Evolutionary conservation across 192 early-diverging fungal genomes (phyloP), one percentile per base, ranked within the genome.

Genomic region (Entophlyctis helioformis): DNA sequence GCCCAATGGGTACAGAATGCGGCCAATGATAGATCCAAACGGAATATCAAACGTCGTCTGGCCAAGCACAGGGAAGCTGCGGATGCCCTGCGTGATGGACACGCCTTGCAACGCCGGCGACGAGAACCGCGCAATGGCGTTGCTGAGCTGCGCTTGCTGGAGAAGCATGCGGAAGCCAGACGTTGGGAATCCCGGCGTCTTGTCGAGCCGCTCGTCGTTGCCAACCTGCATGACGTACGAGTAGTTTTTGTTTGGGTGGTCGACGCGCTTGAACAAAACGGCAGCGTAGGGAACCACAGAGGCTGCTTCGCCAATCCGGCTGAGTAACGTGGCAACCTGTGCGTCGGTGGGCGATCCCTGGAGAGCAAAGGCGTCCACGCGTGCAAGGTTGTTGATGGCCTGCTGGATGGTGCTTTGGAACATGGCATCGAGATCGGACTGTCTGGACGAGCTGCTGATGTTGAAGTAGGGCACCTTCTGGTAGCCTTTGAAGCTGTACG

Each of bases 1-100:
- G 3, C 78, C 83, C 42, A 83, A 85, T 6, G 83, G 83, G 54
- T 72, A 85, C 38, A 85, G 37, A 23, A 79, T 68, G 19, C 71
- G 44, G 12, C 82, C 83, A 18, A 85, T 56, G 22, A 72, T 31
- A 5, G 73, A 53, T 3, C 62, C 71, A 34, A 81, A 53, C 7
- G 73, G 69, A 35, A 85, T 15, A 1, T 62, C 40, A 12, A 79
- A 39, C 15, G 47, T 58, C 8, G 69, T 71, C 6, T 48, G 53
- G n/a, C 39, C 53, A 22, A 79, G 22, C 42, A 53, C 20, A 16
- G 83, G 83, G 53, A 85, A 61, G 36, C 63, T 64, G 8, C 83
- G 63, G 41, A 73, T 53, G 8, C 74, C 73, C 56, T 83, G 82
- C 4, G 78, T 72, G 19, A 85, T 85, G 10, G 63, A 15, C 39